Evolutionary conservation across 306 rosid species (phyloP).

Genomic region (Pueraria montana): DNA sequence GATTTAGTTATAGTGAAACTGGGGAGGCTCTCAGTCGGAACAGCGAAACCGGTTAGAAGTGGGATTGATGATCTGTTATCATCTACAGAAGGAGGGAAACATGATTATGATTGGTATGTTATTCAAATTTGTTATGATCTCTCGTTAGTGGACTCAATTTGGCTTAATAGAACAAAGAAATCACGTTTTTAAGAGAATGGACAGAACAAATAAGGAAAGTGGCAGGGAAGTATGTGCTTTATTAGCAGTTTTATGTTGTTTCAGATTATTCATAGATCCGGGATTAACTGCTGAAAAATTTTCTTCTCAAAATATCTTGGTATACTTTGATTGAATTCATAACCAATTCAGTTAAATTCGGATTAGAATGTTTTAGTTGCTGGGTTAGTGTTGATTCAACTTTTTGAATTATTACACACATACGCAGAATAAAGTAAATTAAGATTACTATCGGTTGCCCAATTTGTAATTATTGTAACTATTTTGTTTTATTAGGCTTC

Average conservation of each 20-base stretch:
- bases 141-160: not conserved
- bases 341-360: not conserved
- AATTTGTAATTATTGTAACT: constrained; percentile 32
- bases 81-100: constrained; percentile 88
- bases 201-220: not conserved
- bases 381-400: constrained; percentile 14
- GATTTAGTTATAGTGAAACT: constrained; percentile 75
- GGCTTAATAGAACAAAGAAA: not conserved
- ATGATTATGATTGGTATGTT: constrained; percentile 91
- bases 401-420: not conserved
- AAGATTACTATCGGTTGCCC: constrained; percentile 24
- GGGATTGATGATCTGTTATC: constrained; percentile 91
- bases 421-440: not conserved
- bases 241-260: not conserved
- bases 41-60: constrained; percentile 65
- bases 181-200: not conserved
- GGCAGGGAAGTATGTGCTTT: constrained; percentile 17
- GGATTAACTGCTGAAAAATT: constrained; percentile 11
- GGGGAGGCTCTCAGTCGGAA: constrained; percentile 94
- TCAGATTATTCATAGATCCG: constrained; percentile 34
- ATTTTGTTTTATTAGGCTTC: constrained; percentile 78
- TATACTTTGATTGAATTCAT: not conserved
- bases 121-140: constrained; percentile 13
- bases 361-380: constrained; percentile 33
- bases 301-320: not conserved